A percentile compares a stretch with the other conserved stretches of the same genome.
Evolutionary conservation across 1,284 basidiomycete genomes (phyloP).

Genomic region (Sphagnurus paluster): DNA sequence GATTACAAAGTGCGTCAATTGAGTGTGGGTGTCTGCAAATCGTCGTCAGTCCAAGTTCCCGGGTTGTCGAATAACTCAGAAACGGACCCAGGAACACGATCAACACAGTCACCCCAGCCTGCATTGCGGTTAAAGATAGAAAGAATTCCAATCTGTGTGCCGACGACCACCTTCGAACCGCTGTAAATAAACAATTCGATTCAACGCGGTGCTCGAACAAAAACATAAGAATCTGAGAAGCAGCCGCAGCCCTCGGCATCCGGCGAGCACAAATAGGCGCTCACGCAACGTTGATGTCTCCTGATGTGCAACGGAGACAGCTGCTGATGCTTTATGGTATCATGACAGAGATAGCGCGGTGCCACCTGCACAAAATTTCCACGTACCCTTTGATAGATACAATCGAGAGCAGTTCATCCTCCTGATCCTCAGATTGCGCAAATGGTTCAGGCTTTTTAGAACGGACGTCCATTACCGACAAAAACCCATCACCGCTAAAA

Average conservation of each 20-base stretch:
- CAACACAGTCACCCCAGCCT: constrained; percentile 92
- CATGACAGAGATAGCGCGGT: constrained; percentile 2
- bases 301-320: constrained; percentile 1
- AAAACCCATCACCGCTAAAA: constrained; percentile 84
- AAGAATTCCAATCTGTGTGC: constrained; percentile 89
- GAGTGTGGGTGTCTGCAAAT: constrained; percentile 77
- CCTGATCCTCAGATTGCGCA: constrained; percentile 90
- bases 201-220: too few species aligned
- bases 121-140: constrained; percentile 86
- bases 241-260: constrained; percentile 4
- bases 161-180: constrained; percentile 81
- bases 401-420: constrained; percentile 90
- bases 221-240: constrained; percentile 10
- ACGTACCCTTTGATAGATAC: constrained; percentile 78
- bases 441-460: constrained; percentile 74
- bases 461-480: constrained; percentile 88
- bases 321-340: constrained; percentile 7
- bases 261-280: background rate
- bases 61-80: background rate
- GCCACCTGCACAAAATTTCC: constrained; percentile 1
- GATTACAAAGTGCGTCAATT: constrained; percentile 77
- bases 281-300: background rate
- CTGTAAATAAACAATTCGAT: constrained; percentile 38
- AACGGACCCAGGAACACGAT: constrained; percentile 83
- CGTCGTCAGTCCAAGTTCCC: background rate